These are phyloP conservation scores for Podospora anserina DNA, from an alignment of 495 filamentous ascomycete genomes.

Conservation along the genomic window DNA sequence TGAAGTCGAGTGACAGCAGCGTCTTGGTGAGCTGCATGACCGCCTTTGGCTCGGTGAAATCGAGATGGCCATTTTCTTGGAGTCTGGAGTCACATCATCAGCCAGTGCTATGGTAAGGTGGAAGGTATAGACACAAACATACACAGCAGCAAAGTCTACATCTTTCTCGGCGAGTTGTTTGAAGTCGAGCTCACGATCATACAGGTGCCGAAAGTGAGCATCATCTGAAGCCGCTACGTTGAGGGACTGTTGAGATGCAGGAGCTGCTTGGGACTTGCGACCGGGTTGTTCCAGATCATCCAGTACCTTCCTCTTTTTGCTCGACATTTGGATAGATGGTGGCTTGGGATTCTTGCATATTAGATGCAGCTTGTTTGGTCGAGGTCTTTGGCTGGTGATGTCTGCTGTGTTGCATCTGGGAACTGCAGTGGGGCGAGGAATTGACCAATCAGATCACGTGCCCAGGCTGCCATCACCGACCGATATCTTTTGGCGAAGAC, in stretches of 20 bases:
- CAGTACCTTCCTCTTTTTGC: constrained; percentile 27
- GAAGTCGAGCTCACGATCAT: constrained; percentile 37
- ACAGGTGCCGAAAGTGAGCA: constrained; percentile 37
- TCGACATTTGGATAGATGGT: constrained; percentile 15
- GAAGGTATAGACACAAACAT: neutral
- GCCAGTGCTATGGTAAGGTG: neutral
- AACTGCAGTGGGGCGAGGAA: neutral
- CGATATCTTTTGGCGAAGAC: neutral
- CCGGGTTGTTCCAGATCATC: constrained; percentile 8
- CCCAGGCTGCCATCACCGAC: neutral
- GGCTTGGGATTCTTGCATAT: neutral
- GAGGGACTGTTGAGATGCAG: neutral
- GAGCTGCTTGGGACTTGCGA: neutral
- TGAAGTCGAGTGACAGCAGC: constrained; percentile 72
- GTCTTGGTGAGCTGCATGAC: constrained; percentile 80
- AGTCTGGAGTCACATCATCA: constrained; percentile 34
- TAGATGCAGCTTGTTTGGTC: neutral
- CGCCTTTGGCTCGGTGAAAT: constrained; percentile 77
- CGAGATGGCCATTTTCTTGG: constrained; percentile 62
- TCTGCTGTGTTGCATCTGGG: neutral
- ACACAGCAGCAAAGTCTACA: constrained; percentile 31
- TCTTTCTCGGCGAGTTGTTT: constrained; percentile 34
- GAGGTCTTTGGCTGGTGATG: neutral
- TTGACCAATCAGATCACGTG: neutral
- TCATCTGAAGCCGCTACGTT: constrained; percentile 23